phyloP scores from a whole-genome alignment of 2,329 filamentous ascomycete species.

The Penicillium frequentans region DNA sequence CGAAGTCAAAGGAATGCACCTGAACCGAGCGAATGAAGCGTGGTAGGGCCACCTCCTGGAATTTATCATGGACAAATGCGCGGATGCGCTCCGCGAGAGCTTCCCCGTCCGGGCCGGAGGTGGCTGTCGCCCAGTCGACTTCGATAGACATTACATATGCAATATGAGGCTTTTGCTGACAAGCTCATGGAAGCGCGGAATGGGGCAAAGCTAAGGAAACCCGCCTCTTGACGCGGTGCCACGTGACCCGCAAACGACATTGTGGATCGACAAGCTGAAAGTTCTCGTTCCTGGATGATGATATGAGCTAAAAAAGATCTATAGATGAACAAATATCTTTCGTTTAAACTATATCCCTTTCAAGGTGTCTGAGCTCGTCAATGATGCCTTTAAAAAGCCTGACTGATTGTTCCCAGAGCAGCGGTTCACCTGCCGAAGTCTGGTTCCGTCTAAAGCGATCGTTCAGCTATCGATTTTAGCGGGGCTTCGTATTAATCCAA shows the following conservation, averaged over 20 bases:
- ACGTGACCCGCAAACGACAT: constrained; percentile 11
- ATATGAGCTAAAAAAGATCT: background rate
- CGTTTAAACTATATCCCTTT: background rate
- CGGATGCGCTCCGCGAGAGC: constrained; percentile 84
- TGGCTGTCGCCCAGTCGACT: constrained; percentile 93
- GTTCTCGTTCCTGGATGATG: background rate
- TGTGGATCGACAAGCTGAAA: background rate
- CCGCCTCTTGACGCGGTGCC: constrained; percentile 1
- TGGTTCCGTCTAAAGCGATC: background rate
- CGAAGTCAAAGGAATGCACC: constrained; percentile 92
- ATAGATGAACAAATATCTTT: background rate
- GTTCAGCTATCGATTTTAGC: constrained; percentile 2
- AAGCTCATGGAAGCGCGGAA: background rate
- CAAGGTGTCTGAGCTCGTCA: background rate
- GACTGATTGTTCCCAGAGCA: background rate
- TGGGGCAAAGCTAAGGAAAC: constrained; percentile 2
- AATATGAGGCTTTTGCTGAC: constrained; percentile 1
- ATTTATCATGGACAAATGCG: constrained; percentile 91
- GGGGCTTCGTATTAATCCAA: background rate
- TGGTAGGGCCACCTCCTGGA: constrained; percentile 86
- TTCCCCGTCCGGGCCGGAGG: constrained; percentile 81
- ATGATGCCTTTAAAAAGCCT: background rate
- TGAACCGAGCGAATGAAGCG: constrained; percentile 96
- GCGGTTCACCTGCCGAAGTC: too few relatives aligned
- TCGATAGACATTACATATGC: constrained; percentile 82